These are phyloP conservation scores for Colletotrichum karsti DNA, from an alignment of 2,329 filamentous ascomycete genomes.

Conservation along the genomic window DNA sequence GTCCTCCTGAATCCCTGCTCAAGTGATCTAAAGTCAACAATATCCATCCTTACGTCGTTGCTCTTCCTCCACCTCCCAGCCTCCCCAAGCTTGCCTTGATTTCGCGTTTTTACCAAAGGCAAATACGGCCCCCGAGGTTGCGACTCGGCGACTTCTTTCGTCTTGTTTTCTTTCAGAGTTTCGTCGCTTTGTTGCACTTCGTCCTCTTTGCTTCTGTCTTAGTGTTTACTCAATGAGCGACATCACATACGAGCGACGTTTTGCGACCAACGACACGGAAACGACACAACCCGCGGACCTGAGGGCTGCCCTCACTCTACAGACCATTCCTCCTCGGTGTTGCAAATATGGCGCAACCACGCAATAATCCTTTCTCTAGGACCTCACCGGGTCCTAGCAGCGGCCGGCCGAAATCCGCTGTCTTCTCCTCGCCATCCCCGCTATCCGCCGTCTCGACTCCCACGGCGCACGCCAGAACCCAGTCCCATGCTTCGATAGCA, in stretches of 20 bases:
- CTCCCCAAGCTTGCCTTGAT: slow-evolving; percentile 21
- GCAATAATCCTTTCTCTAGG: slow-evolving; percentile 82
- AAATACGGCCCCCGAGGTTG: slow-evolving; percentile 5
- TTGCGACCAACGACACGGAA: slow-evolving; percentile 25
- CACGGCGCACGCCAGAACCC: slow-evolving; percentile 72
- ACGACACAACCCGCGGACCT: slow-evolving; percentile 4
- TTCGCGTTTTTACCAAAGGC: slow-evolving; percentile 17
- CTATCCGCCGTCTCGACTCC: slow-evolving; percentile 47
- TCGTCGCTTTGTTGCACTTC: slow-evolving; percentile 7
- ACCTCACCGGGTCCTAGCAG: slow-evolving; percentile 68
- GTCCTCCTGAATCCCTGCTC: slow-evolving; percentile 24
- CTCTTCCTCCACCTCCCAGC: slow-evolving; percentile 25
- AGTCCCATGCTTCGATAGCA: slow-evolving; percentile 68
- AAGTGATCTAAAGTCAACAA: slow-evolving; percentile 26
- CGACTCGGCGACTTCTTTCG: slow-evolving; percentile 15
- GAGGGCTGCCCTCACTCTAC: slow-evolving; percentile 16
- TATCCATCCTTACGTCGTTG: slow-evolving; percentile 27
- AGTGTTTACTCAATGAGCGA: slow-evolving; percentile 28
- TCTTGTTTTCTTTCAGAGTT: slow-evolving; percentile 24
- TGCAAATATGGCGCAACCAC: slow-evolving; percentile 73
- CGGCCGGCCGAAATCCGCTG: slow-evolving; percentile 77
- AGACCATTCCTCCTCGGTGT: slow-evolving; percentile 54
- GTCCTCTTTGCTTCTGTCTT: slow-evolving; percentile 21
- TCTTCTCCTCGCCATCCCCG: slow-evolving; percentile 71
- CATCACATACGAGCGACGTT: slow-evolving; percentile 19